Evolutionary conservation across 805 yeast genomes (phyloP), one percentile per base, ranked within the genome.

Genomic region (Wickerhamomyces mucosus): DNA sequence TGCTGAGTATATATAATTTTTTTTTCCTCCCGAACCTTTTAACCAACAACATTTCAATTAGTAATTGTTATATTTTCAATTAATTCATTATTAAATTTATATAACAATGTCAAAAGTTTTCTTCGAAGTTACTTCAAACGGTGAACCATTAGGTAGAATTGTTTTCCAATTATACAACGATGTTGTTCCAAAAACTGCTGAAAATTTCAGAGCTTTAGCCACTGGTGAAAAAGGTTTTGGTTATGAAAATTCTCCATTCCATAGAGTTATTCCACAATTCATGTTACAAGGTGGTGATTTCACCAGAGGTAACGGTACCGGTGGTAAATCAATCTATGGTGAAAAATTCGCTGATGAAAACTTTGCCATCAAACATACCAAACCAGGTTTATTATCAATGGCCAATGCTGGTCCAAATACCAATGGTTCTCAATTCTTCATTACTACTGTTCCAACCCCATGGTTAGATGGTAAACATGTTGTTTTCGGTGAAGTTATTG

Each of bases 351-450:
- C 68, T 28, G 94, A 81, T 53, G 94, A 81, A 59, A 80, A 78
- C 72, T 81, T 81, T 55, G 43, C 51, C 55, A 65, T 67, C 65
- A 77, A 61, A 55, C 96, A 89, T 75, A 65, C 67, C 66, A 68
- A 75, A 61, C 76, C 94, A 69, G 71, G 86, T 72, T 65, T 80
- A 63, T 61, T 84, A 57, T 83, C 95, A 41, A 89, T 89, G 96
- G 96, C 96, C 59, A 89, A 89, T 59, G 94, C 96, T 43, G 96
- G 96, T 50, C 95, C 94, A 62, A 83, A 85, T 78, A 84, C 96
- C 67, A 89, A 89, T 67, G 96, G 96, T 36, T 86, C 96, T 34
- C 97, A 88, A 67, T 88, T 88, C 66, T 88, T 89, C 74, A 80
- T 85, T 67, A 85, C 96, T 60, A 85, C 95, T 36, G 88, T 82